A percentile compares a stretch with the other conserved stretches of the same genome.
Conservation (phyloP, 257 asterid species). For the Catharanthus roseus region DNA sequence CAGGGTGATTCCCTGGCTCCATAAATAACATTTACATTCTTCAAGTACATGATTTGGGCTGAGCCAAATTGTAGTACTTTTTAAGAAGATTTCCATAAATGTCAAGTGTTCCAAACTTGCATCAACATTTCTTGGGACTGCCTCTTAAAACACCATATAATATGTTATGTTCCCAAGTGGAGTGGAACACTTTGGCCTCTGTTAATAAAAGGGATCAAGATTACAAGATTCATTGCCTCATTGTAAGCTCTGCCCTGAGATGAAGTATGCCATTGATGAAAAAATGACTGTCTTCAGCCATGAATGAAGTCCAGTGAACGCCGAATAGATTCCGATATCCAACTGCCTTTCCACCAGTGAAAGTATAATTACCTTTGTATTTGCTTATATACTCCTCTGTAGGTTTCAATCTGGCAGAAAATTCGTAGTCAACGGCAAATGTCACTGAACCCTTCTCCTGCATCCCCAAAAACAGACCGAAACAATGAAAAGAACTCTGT, state of each 20-base stretch:
- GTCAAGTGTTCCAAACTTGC: not conserved
- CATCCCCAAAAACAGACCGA: constrained; percentile 91
- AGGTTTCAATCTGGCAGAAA: constrained; percentile 79
- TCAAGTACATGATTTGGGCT: not conserved
- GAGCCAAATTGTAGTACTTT: not conserved
- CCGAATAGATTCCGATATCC: constrained; percentile 79
- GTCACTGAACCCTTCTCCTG: constrained; percentile 84
- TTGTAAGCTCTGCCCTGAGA: constrained; percentile 85
- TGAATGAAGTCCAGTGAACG: constrained; percentile 69
- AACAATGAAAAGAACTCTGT: constrained; percentile 77
- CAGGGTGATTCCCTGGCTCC: not conserved
- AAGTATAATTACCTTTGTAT: constrained; percentile 78
- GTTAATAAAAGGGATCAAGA: not conserved
- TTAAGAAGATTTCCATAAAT: not conserved
- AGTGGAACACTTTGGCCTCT: not conserved
- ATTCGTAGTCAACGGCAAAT: constrained; percentile 81
- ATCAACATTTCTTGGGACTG: not conserved
- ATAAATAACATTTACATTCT: constrained; percentile 15
- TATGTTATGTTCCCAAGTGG: too few relatives aligned
- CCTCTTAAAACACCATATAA: not conserved
- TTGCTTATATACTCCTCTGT: constrained; percentile 69
- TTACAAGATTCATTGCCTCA: constrained; percentile 37
- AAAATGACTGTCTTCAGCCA: constrained; percentile 73
- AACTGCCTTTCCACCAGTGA: constrained; percentile 88
- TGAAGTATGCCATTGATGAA: constrained; percentile 68